These are phyloP conservation scores for Friedmanniomyces simplex DNA, from an alignment of 495 filamentous ascomycete genomes.

Conservation along the genomic window DNA sequence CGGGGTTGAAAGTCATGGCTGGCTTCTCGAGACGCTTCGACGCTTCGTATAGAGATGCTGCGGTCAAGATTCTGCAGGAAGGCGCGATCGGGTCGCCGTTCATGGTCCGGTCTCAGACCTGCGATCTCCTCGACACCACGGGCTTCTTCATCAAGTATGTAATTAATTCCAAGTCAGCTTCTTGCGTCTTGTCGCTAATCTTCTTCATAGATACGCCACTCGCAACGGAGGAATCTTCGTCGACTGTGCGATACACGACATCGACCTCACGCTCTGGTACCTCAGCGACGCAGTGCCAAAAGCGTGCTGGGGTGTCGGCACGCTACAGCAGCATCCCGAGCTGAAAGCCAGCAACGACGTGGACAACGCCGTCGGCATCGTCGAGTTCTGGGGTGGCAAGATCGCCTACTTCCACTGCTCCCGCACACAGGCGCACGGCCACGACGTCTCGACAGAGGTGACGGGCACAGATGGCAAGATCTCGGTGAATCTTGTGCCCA, in stretches of 20 bases:
- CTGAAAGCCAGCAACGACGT: slow-evolving; percentile 23
- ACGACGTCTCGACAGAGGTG: slow-evolving; percentile 30
- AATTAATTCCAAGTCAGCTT: no score
- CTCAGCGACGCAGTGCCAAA: slow-evolving; percentile 40
- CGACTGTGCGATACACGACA: slow-evolving; percentile 39
- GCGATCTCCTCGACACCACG: slow-evolving; percentile 7
- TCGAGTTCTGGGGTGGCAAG: slow-evolving; percentile 32
- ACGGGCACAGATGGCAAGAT: slow-evolving; percentile 29
- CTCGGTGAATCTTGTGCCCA: slow-evolving; percentile 25
- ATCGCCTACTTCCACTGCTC: slow-evolving; percentile 33
- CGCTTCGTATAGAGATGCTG: slow-evolving; percentile 9
- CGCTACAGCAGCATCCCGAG: slow-evolving; percentile 25
- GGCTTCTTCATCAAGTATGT: slow-evolving; percentile 13
- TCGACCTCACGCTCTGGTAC: slow-evolving; percentile 50
- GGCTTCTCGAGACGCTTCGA: slow-evolving; percentile 16
- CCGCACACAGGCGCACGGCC: slow-evolving; percentile 27
- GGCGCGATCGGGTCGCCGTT: slow-evolving; percentile 5
- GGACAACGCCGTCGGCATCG: slow-evolving; percentile 31
- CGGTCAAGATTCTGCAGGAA: neutral
- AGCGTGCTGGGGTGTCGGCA: slow-evolving; percentile 23
- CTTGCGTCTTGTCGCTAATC: no score
- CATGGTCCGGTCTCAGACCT: slow-evolving; percentile 8
- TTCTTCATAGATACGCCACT: no score
- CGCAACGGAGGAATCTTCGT: slow-evolving; percentile 10
- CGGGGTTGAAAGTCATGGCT: slow-evolving; percentile 11